Percentiles rank a stretch among this genome's conserved stretches.
phyloP scores from a whole-genome alignment of 83 land plant species.

The Picea engelmannii region DNA sequence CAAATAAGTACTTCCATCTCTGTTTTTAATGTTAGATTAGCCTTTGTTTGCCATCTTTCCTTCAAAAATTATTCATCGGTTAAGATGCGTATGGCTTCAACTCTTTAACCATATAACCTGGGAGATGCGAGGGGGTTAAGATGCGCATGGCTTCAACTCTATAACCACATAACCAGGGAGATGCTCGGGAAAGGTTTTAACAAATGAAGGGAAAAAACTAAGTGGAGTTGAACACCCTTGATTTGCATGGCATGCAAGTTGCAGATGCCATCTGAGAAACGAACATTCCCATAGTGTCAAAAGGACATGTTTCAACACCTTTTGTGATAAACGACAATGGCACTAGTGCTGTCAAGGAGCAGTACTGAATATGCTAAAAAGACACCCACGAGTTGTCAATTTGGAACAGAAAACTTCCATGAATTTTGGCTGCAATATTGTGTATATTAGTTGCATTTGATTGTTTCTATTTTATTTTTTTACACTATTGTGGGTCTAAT shows the following conservation, averaged over 20 bases:
- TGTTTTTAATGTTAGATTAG: too few species aligned
- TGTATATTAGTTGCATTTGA: constrained; percentile 47
- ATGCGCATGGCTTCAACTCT: too few species aligned
- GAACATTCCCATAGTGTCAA: constrained; percentile 41
- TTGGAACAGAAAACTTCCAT: constrained; percentile 75
- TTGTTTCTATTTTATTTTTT: background rate
- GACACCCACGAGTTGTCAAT: constrained; percentile 72
- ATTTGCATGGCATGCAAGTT: constrained; percentile 74
- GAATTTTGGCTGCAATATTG: constrained; percentile 84
- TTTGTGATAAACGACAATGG: constrained; percentile 84
- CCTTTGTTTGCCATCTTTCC: too few species aligned
- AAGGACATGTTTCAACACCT: constrained; percentile 44
- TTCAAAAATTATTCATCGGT: too few species aligned
- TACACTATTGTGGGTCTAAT: too few species aligned
- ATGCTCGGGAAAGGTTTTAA: background rate
- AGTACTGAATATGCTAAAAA: constrained; percentile 47
- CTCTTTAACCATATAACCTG: too few species aligned
- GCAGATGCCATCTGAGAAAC: constrained; percentile 69
- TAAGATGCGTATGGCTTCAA: too few species aligned
- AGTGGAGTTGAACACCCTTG: constrained; percentile 61
- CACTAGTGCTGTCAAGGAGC: constrained; percentile 77
- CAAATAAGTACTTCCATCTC: too few species aligned
- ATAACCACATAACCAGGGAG: too few species aligned
- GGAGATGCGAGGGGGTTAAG: too few species aligned
- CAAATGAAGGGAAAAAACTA: background rate